phyloP scores from a whole-genome alignment of 176 grass and related monocot genomes.

The Canna indica region DNA sequence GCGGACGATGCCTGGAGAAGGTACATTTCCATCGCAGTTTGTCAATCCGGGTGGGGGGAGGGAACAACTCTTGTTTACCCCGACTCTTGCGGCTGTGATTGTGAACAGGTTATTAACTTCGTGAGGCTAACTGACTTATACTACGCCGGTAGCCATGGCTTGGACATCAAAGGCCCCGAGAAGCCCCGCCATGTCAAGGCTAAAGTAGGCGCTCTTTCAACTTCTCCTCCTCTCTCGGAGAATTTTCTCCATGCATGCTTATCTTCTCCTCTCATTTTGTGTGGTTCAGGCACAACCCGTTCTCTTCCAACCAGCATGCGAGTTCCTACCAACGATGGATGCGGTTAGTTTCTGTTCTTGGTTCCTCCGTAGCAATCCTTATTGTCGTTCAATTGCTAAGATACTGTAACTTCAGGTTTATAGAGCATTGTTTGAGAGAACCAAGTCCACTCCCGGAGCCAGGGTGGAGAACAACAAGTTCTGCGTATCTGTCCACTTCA shows the following conservation, averaged over 20 bases:
- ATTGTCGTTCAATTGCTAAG: neutral
- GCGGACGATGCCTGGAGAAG: constrained; percentile 34
- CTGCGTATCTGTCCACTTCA: constrained; percentile 78
- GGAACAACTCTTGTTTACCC: neutral
- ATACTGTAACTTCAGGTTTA: constrained; percentile 29
- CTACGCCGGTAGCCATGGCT: constrained; percentile 47
- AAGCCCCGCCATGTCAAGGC: constrained; percentile 20
- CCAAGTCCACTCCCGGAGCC: constrained; percentile 40
- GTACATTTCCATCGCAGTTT: constrained; percentile 24
- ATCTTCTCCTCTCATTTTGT: constrained; percentile 4
- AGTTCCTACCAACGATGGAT: constrained; percentile 68
- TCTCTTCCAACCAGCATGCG: constrained; percentile 58
- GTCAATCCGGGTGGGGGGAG: neutral
- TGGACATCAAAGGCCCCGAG: constrained; percentile 44
- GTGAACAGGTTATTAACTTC: constrained; percentile 31
- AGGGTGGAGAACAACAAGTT: constrained; percentile 87
- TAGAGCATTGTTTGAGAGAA: constrained; percentile 36
- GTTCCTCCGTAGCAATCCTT: neutral
- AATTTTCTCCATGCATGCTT: neutral
- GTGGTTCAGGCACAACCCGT: constrained; percentile 43
- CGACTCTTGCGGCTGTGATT: neutral
- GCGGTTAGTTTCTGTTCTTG: constrained; percentile 35
- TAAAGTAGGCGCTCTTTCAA: constrained; percentile 15
- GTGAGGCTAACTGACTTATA: constrained; percentile 31
- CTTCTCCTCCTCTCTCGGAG: neutral